Conservation (phyloP, 257 asterid species). For the Penstemon davidsonii region DNA sequence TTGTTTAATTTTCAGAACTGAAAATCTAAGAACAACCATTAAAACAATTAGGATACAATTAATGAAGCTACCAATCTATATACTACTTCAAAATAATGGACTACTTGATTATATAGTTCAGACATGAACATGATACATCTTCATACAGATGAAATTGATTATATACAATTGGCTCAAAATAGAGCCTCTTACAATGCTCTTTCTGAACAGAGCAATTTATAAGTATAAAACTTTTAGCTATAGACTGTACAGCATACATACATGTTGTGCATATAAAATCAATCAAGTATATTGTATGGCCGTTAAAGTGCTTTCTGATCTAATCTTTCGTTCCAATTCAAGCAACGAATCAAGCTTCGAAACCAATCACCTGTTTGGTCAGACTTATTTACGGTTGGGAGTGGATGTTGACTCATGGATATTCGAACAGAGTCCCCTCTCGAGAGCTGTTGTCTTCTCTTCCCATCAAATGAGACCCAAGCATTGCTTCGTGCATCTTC, state of each 20-base stretch:
- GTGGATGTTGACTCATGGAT: slow-evolving; percentile 95
- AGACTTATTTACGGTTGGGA: slow-evolving; percentile 87
- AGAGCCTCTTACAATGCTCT: slow-evolving; percentile 31
- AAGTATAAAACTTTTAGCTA: slow-evolving; percentile 24
- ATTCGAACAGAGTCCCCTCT: slow-evolving; percentile 89
- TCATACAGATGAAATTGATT: slow-evolving; percentile 14
- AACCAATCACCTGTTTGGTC: slow-evolving; percentile 99
- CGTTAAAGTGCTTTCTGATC: slow-evolving; percentile 87
- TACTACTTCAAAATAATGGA: neutral
- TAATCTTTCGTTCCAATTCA: slow-evolving; percentile 96
- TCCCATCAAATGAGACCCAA: slow-evolving; percentile 98
- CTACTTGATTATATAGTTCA: slow-evolving; percentile 9
- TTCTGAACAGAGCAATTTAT: slow-evolving; percentile 19
- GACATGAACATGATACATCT: slow-evolving; percentile 15
- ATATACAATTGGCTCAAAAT: slow-evolving; percentile 33
- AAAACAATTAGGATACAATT: no score
- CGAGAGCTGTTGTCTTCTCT: slow-evolving; percentile 92
- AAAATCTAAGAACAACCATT: no score
- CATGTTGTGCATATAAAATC: neutral
- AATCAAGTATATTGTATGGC: slow-evolving; percentile 5
- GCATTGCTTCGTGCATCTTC: slow-evolving; percentile 93
- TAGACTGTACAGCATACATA: neutral
- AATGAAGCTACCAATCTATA: no score
- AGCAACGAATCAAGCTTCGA: slow-evolving; percentile 91
- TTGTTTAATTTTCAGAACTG: no score